These are phyloP conservation scores for Gossypium thurberi DNA, from an alignment of 345 rosid species.

Conservation along the genomic window DNA sequence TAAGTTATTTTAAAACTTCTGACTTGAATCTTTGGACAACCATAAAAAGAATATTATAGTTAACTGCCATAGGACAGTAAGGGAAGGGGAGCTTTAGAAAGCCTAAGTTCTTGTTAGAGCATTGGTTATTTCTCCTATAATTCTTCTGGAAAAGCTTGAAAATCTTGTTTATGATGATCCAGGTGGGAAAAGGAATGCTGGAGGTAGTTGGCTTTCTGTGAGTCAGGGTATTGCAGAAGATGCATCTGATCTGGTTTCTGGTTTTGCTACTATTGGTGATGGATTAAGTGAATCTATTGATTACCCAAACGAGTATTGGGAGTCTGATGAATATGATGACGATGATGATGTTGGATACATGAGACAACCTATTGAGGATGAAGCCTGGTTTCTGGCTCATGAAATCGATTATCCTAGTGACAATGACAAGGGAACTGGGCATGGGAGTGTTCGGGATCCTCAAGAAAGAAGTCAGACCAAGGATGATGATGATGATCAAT, in stretches of 20 bases:
- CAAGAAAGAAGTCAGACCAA: slow-evolving; percentile 70
- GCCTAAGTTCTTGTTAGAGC: background rate
- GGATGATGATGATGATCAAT: slow-evolving; percentile 86
- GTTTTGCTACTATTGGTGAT: slow-evolving; percentile 96
- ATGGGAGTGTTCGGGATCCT: slow-evolving; percentile 74
- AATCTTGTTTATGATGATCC: slow-evolving; percentile 19
- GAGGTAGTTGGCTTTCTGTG: slow-evolving; percentile 95
- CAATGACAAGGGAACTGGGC: slow-evolving; percentile 85
- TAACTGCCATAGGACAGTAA: background rate
- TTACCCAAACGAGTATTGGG: slow-evolving; percentile 94
- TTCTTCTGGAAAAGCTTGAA: slow-evolving; percentile 5
- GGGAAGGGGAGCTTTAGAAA: background rate
- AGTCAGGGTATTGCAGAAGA: slow-evolving; percentile 98
- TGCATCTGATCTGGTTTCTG: slow-evolving; percentile 92
- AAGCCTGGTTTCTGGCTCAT: slow-evolving; percentile 97
- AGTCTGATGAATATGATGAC: slow-evolving; percentile 95
- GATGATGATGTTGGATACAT: slow-evolving; percentile 96
- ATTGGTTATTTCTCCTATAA: background rate
- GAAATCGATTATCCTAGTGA: slow-evolving; percentile 99
- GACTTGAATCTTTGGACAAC: background rate
- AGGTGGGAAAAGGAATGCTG: slow-evolving; percentile 81
- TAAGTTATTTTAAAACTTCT: background rate
- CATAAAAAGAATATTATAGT: background rate
- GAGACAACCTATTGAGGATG: slow-evolving; percentile 98
- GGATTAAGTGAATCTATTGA: slow-evolving; percentile 92